Base-by-base conservation (phyloP, 257 asterid genomes). In the Capsicum baccatum region DNA sequence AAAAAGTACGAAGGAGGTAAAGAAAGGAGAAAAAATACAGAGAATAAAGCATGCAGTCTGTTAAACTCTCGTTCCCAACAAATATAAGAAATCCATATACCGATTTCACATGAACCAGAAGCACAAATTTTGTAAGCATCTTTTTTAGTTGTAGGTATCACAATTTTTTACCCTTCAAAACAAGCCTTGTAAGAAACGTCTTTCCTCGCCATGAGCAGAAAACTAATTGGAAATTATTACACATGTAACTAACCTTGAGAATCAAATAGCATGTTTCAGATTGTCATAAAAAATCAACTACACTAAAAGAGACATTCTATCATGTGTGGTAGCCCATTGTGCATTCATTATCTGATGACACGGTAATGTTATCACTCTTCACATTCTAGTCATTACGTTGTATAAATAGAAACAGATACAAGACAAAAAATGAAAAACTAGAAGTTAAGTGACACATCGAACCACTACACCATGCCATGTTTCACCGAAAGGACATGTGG, bases 251-350 rank as follows among this genome's bases (percentile, higher is more conserved):
- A 3, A 50, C 26, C n/a, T 74, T 19, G 62, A 50, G 47, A 50
- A 76, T 76, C 63, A 52, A 48, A 50, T 13, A 50, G 19, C 57
- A 73, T 48, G 57, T 73, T 73, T 73, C 80, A 48, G 59, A 10
- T 73, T 48, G 80, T 73, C 59, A 73, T 71, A 15, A 71, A 66
- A 68, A 44, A 47, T 48, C 80, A 74, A 9, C 42, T 48, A 21
- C 42, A 11, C 26, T 3, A 15, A 52, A 48, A 50, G 21, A 6
- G 56, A 76, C 81, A 52, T 4, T 52, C 47, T 33, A 76, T 19
- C 47, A 76, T 3, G 81, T 50, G 81, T 50, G 59, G 11, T 42
- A 3, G 44, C 1, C 2, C 62, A 52, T 74, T 19, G 11, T 52
- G 44, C n/a, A 33, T 13, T 13, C 13, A 52, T 50, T 74, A 50